A percentile compares a stretch with the other conserved stretches of the same genome.
Conservation (phyloP, 257 asterid species). For the Ligustrum vulgare region DNA sequence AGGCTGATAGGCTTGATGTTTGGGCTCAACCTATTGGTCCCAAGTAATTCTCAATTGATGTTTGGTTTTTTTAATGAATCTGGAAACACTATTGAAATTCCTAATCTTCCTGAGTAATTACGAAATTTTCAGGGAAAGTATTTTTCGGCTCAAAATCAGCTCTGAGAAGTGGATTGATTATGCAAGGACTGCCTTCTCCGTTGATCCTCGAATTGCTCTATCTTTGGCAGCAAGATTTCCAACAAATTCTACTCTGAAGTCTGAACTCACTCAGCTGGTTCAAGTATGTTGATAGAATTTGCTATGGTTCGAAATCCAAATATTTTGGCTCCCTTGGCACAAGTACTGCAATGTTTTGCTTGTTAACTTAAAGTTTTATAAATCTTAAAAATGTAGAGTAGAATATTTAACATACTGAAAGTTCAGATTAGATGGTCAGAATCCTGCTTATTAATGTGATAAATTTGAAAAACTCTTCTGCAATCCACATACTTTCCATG, state of each 20-base stretch:
- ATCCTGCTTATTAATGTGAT: neutral
- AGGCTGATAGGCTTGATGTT: constrained; percentile 96
- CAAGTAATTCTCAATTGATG: constrained; percentile 51
- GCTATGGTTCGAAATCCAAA: constrained; percentile 14
- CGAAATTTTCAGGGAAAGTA: constrained; percentile 58
- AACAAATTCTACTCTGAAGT: constrained; percentile 74
- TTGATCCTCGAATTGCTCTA: constrained; percentile 89
- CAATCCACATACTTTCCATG: neutral
- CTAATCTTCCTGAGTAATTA: constrained; percentile 25
- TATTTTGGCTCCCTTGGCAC: constrained; percentile 22
- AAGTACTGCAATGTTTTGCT: neutral
- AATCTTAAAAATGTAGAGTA: constrained; percentile 12
- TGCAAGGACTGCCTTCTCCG: constrained; percentile 83
- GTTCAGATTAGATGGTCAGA: neutral
- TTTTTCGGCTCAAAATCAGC: constrained; percentile 72
- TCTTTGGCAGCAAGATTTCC: constrained; percentile 91
- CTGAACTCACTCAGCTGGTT: constrained; percentile 80
- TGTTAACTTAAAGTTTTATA: constrained; percentile 12
- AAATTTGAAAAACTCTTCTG: neutral
- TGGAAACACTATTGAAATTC: constrained; percentile 15
- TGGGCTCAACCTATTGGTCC: constrained; percentile 97
- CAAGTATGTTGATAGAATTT: constrained; percentile 58
- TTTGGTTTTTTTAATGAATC: constrained; percentile 13
- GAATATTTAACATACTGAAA: neutral
- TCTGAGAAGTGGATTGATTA: constrained; percentile 88